phyloP scores from a whole-genome alignment of 805 yeast genomes.

The Wickerhamomyces mucosus region DNA sequence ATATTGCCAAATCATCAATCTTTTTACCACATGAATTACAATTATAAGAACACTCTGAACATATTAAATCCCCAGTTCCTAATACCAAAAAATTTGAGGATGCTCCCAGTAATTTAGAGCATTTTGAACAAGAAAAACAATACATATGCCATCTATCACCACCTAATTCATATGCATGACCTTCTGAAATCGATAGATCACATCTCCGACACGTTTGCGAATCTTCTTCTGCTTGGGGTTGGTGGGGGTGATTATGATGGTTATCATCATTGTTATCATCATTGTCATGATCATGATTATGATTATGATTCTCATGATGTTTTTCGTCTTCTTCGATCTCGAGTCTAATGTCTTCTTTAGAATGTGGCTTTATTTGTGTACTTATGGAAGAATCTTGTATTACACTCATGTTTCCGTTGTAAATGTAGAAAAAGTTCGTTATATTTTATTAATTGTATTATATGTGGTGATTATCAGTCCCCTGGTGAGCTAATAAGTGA shows the following conservation, averaged over 20 bases:
- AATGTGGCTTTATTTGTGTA: no score
- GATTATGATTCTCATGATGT: no score
- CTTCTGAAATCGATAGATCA: constrained; percentile 58
- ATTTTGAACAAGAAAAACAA: constrained; percentile 86
- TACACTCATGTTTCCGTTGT: no score
- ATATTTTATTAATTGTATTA: no score
- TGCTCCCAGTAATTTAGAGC: constrained; percentile 70
- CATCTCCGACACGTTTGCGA: constrained; percentile 33
- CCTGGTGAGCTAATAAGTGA: no score
- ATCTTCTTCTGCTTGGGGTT: constrained; percentile 9
- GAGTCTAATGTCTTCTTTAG: no score
- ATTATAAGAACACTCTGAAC: constrained; percentile 86
- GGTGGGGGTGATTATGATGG: constrained; percentile 7
- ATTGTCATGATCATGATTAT: no score
- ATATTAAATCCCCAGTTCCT: constrained; percentile 87
- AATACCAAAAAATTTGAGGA: constrained; percentile 84
- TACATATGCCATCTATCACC: constrained; percentile 94
- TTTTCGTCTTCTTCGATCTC: neutral
- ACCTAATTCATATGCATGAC: constrained; percentile 92
- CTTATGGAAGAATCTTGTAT: no score
- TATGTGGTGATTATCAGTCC: no score
- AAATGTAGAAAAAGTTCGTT: no score
- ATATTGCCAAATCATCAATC: constrained; percentile 86
- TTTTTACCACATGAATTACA: constrained; percentile 80
- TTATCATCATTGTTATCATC: constrained; percentile 2